Percentiles rank a stretch among this genome's conserved stretches.
phyloP scores from a whole-genome alignment of 75 land plant genomes.

The Adiantum capillusveneris region DNA sequence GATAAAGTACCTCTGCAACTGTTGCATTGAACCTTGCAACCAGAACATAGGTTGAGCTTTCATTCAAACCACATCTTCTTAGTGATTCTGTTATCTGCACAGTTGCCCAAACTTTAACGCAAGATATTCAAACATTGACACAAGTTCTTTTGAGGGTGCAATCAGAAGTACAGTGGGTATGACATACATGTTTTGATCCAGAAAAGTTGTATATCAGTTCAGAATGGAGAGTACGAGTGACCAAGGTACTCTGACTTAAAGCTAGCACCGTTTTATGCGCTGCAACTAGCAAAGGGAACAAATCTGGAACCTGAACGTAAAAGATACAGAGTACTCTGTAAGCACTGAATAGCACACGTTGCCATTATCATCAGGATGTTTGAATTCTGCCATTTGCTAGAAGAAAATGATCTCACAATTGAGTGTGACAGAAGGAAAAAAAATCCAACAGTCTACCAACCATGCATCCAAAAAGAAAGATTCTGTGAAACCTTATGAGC shows the following conservation, averaged over 20 bases:
- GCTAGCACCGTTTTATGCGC: slow-evolving; percentile 1
- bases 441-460: too few relatives aligned
- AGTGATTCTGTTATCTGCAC: slow-evolving; percentile 8
- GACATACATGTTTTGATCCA: slow-evolving; percentile 12
- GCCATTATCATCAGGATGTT: too few relatives aligned
- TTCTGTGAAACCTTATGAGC: too few relatives aligned
- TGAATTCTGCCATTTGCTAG: too few relatives aligned
- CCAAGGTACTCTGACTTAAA: background rate
- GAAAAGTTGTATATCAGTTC: slow-evolving; percentile 7
- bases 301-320: slow-evolving; percentile 1
- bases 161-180: too few relatives aligned
- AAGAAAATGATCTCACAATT: too few relatives aligned
- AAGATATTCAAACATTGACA: background rate
- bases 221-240: slow-evolving; percentile 7
- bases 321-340: background rate
- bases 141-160: too few relatives aligned
- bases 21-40: slow-evolving; percentile 6
- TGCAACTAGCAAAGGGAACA: slow-evolving; percentile 2
- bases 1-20: background rate
- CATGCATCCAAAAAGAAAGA: too few relatives aligned
- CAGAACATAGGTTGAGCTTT: background rate
- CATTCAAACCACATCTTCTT: background rate
- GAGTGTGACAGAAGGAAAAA: too few relatives aligned
- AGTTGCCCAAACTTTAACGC: too few relatives aligned
- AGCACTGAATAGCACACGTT: too few relatives aligned